Conservation (phyloP, 1,139 yeast species). For the Blastobotrys arbuscula region DNA sequence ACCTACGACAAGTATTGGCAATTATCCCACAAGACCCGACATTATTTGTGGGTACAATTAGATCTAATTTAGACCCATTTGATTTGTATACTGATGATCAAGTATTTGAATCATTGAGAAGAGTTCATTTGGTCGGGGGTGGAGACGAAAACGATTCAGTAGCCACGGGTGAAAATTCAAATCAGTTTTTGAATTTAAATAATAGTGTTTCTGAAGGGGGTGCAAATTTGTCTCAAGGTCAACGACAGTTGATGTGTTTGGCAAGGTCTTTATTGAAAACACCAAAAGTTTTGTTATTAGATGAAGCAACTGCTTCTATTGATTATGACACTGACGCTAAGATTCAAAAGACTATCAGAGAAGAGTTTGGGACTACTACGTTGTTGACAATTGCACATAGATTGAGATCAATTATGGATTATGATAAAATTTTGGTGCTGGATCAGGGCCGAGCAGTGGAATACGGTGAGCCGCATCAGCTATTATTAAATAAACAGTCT, state of each 20-base stretch:
- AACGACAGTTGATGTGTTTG: constrained; percentile 87
- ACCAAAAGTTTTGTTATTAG: constrained; percentile 82
- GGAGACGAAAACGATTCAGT: constrained; percentile 4
- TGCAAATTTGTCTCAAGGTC: constrained; percentile 88
- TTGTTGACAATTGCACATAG: constrained; percentile 95
- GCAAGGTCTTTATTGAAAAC: constrained; percentile 82
- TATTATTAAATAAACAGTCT: constrained; percentile 55
- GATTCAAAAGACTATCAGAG: constrained; percentile 85
- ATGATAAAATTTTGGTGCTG: constrained; percentile 90
- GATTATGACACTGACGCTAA: constrained; percentile 89
- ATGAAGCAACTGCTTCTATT: constrained; percentile 96
- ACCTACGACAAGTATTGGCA: constrained; percentile 76
- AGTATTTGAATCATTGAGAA: constrained; percentile 76
- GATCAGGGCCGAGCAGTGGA: constrained; percentile 89
- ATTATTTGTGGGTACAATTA: constrained; percentile 75
- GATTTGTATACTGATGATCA: constrained; percentile 61
- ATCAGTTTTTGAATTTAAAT: constrained; percentile 69
- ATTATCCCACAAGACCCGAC: constrained; percentile 96
- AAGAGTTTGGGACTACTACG: constrained; percentile 75
- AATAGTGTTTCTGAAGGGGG: constrained; percentile 85
- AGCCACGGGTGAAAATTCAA: constrained; percentile 49
- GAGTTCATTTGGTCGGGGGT: constrained; percentile 67
- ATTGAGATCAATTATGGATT: constrained; percentile 86
- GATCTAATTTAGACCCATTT: constrained; percentile 79
- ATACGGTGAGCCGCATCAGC: constrained; percentile 77